Percentiles rank a stretch among this genome's conserved stretches.
Evolutionary conservation across 2,329 filamentous ascomycete genomes (phyloP).

Genomic region (Fusarium continuum): DNA sequence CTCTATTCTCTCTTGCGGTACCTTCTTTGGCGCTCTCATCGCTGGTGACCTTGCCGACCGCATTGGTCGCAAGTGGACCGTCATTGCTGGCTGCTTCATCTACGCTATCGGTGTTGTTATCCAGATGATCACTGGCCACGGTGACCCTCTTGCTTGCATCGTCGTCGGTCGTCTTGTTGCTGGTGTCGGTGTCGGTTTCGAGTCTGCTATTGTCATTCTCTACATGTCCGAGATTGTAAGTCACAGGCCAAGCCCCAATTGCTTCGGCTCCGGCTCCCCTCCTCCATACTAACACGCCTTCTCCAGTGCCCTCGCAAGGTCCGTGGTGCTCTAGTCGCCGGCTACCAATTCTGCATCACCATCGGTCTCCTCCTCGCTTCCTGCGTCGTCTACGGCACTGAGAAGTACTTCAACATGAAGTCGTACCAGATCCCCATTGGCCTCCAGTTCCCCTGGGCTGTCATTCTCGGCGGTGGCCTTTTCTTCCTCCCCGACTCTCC

Average conservation of each 20-base stretch:
- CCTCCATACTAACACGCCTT: background rate
- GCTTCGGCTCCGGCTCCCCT: constrained; percentile 74
- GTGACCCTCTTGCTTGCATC: constrained; percentile 32
- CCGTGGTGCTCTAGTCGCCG: constrained; percentile 35
- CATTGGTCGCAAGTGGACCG: constrained; percentile 76
- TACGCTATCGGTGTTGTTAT: constrained; percentile 73
- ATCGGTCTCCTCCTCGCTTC: constrained; percentile 34
- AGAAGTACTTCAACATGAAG: constrained; percentile 13
- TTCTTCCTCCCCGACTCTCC: constrained; percentile 37
- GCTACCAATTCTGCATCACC: constrained; percentile 39
- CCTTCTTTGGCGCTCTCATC: constrained; percentile 81
- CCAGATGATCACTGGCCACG: constrained; percentile 37
- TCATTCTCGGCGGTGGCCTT: constrained; percentile 32
- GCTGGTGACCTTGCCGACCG: constrained; percentile 81
- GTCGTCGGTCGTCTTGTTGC: constrained; percentile 37
- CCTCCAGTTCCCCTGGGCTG: constrained; percentile 36
- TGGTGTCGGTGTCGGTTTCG: constrained; percentile 36
- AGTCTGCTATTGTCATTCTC: constrained; percentile 38
- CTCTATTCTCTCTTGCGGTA: constrained; percentile 80
- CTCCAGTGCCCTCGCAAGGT: constrained; percentile 33
- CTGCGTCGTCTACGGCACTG: constrained; percentile 34
- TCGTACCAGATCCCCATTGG: constrained; percentile 35
- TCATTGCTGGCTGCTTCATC: constrained; percentile 75
- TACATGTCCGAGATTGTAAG: constrained; percentile 41
- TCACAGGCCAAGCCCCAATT: too few species aligned